A percentile compares a stretch with the other conserved stretches of the same genome.
Conservation (phyloP, 2,329 filamentous ascomycete genomes). For the Trichoderma sp. region DNA sequence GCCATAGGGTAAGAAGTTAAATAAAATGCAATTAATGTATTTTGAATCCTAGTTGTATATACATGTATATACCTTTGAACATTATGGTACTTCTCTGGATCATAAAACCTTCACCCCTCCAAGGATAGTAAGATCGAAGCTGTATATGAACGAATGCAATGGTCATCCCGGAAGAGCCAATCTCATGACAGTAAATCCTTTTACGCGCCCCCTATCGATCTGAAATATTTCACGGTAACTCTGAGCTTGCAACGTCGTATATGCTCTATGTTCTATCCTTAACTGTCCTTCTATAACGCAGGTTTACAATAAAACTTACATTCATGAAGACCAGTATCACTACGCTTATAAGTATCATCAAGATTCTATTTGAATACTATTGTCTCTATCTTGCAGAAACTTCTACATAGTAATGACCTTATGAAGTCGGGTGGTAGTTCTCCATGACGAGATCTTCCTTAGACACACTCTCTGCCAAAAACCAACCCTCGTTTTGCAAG, state of each 20-base stretch:
- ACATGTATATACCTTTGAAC: not conserved
- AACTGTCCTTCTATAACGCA: too few relatives aligned
- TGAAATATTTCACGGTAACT: too few relatives aligned
- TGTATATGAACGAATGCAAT: not conserved
- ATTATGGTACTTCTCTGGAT: not conserved
- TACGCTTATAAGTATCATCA: not conserved
- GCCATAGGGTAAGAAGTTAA: not conserved
- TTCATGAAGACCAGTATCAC: not conserved
- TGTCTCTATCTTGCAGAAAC: not conserved
- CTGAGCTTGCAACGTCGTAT: too few relatives aligned
- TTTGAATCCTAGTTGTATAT: not conserved
- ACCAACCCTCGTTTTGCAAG: not conserved
- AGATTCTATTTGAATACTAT: not conserved
- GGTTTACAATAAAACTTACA: too few relatives aligned
- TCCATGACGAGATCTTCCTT: slow-evolving; percentile 11
- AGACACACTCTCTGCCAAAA: not conserved
- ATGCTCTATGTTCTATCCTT: too few relatives aligned
- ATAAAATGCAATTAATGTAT: not conserved
- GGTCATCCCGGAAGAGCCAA: not conserved
- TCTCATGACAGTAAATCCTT: too few relatives aligned
- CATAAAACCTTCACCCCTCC: not conserved
- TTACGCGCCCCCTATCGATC: fast-evolving
- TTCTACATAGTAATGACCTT: not conserved
- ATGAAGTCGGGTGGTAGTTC: slow-evolving; percentile 7
- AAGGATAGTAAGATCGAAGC: not conserved